A percentile compares a stretch with the other conserved stretches of the same genome.
Evolutionary conservation across 306 rosid species (phyloP).

Genomic region (Argentina anserina): DNA sequence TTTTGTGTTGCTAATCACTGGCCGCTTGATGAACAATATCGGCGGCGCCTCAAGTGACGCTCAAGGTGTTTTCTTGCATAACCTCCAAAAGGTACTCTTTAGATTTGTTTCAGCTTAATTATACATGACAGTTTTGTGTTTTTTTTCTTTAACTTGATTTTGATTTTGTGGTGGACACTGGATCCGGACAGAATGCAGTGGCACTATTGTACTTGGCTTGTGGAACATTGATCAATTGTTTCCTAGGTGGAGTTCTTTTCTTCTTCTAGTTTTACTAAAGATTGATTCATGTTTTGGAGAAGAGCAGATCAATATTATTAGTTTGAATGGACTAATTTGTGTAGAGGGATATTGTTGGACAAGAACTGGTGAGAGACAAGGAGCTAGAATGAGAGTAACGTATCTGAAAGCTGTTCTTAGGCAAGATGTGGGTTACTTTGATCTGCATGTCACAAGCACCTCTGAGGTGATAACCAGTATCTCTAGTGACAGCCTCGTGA

Average conservation of each 20-base stretch:
- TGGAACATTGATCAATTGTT: slow-evolving; percentile 59
- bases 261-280: not conserved
- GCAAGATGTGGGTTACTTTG: too few relatives aligned
- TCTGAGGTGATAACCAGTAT: too few relatives aligned
- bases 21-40: slow-evolving; percentile 46
- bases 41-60: slow-evolving; percentile 16
- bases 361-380: slow-evolving; percentile 86
- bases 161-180: slow-evolving; percentile 29
- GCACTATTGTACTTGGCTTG: slow-evolving; percentile 62
- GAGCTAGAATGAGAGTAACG: slow-evolving; percentile 77
- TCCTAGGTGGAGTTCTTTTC: slow-evolving; percentile 57
- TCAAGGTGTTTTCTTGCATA: slow-evolving; percentile 12
- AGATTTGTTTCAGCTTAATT: too few relatives aligned
- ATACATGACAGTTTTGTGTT: not conserved
- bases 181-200: slow-evolving; percentile 84
- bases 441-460: too few relatives aligned
- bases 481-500: too few relatives aligned
- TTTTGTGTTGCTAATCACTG: slow-evolving; percentile 32
- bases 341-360: slow-evolving; percentile 96
- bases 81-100: slow-evolving; percentile 33
- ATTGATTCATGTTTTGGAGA: not conserved
- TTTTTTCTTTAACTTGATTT: not conserved
- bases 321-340: not conserved
- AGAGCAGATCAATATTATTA: not conserved
- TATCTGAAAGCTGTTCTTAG: slow-evolving; percentile 25